phyloP scores from a whole-genome alignment of 768 basidiomycete genomes.

The Exsudoporus frostii region DNA sequence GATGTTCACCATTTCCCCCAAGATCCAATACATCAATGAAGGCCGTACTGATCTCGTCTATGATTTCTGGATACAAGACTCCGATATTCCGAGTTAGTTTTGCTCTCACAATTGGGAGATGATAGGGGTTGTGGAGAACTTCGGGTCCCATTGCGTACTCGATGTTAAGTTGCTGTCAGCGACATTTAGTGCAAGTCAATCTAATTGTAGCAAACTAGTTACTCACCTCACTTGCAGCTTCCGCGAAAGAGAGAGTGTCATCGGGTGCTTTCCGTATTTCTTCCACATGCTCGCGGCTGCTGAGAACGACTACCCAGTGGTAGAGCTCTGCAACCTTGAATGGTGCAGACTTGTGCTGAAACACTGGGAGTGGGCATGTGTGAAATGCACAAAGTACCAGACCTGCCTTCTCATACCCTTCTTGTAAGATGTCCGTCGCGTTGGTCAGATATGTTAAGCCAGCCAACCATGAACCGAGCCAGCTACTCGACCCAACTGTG shows the following conservation, averaged over 20 bases:
- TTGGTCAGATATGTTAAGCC: constrained; percentile 16
- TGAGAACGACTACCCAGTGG: too few relatives aligned
- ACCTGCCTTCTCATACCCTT: constrained; percentile 32
- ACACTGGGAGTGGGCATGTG: neutral
- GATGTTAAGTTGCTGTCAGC: constrained; percentile 33
- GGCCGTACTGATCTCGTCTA: constrained; percentile 40
- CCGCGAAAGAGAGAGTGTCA: constrained; percentile 7
- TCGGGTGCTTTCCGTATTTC: too few relatives aligned
- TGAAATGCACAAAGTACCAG: neutral
- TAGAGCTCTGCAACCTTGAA: too few relatives aligned
- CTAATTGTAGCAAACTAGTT: neutral
- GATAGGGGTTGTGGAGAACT: constrained; percentile 30
- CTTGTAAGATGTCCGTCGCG: constrained; percentile 23
- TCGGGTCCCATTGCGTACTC: constrained; percentile 38
- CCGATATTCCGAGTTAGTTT: constrained; percentile 41
- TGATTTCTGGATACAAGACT: constrained; percentile 37
- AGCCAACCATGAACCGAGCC: constrained; percentile 27
- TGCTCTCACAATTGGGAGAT: constrained; percentile 21
- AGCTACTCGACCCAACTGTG: constrained; percentile 22
- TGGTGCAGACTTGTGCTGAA: too few relatives aligned
- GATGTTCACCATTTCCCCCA: constrained; percentile 9
- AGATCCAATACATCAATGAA: constrained; percentile 36
- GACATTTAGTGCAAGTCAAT: neutral
- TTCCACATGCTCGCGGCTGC: too few relatives aligned
- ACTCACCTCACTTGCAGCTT: constrained; percentile 33